Evolutionary conservation across 331 rosid genomes (phyloP), one percentile per base, ranked within the genome.

Genomic region (Malus hybrid): DNA sequence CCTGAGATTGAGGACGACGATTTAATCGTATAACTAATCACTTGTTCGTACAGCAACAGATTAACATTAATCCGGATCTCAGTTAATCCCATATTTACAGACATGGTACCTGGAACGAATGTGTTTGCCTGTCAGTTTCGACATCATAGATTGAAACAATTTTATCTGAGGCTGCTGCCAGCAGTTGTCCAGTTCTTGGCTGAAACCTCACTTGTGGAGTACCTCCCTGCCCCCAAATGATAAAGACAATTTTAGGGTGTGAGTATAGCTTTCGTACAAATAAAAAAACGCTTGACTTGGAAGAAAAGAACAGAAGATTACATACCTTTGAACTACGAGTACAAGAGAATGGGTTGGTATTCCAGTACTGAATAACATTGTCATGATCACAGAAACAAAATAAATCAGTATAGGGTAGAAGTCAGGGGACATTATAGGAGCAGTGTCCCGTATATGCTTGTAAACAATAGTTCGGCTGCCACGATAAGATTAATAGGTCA

Each of bases 321-420:
- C 69, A 76, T 69, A 86, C 97, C 97, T 92, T 88, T 59, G 84
- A 88, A 78, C 76, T 83, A 34, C 80, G 97, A 64, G 86, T 79
- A 76, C 85, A 78, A 31, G 90, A 68, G 79, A 74, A 85, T 69
- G 88, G 88, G 73, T 11, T 83, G 79, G 88, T 74, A 70, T 68
- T 88, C 96, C 96, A 92, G 79, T 74, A 86, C 71, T 87, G 91
- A 83, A 92, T 90, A 85, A 90, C 96, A 73, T 79, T 88, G 87
- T 92, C 88, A 18, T 76, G 74, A 76, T 92, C 97, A 22, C 94
- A 87, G 56, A 91, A 88, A 80, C 97, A 92, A 85, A 90, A 90
- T 42, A 92, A 28, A 5, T 92, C 97, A 34, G 64, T 92, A 83
- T 92, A 10, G 97, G 97, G 82, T 90, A 91, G 88, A 92, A 92